Base-by-base conservation (phyloP, 129 eudicot genomes). In the Arctium minus region DNA sequence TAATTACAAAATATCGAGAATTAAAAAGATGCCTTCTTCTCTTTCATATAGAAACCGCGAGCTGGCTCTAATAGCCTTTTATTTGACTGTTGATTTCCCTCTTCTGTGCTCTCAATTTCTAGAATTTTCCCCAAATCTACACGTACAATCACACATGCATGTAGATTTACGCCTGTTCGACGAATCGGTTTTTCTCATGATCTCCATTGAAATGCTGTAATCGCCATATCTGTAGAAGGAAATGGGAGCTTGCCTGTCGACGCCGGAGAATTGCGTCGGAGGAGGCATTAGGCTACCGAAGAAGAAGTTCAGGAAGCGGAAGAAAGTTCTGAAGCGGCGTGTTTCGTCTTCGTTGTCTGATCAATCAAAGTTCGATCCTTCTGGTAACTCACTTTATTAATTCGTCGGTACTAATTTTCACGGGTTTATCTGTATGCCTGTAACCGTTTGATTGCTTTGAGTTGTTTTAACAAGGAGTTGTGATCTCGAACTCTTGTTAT, bases 221-320 rank as follows among this genome's bases (percentile, higher is more conserved):
- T 67, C 81, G 40, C 7, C 69, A 36, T 33, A 64, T 30, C 76
- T 22, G 73, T 50, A 27, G 62, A 80, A 70, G 70, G 81, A 83
- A 84, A 94, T 94, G 98, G 98, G 98, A 79, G 94, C 84, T 68
- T 94, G 96, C 74, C 84, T 87, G 8, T 94, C 98, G 48, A 83
- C 88, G 71, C 92, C 92, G 85, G 85, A 86, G 69, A 80, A 75
- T 62, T 90, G 89, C 79, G 92, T 88, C 31, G 88, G 89, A 12
- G 90, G 89, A 10, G 75, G 75, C 74, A 27, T 82, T 39, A 64
- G 72, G 8, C 83, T 82, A 40, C 73, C 88, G 32, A 64, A 48
- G 75, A 82, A 70, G 81, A 89, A 90, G 88, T 68, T 82, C 46
- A 73, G 79, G 6, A 89, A 76, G 82, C 83, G 85, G 36, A 81